Evolutionary conservation across 495 filamentous ascomycete species (phyloP), one percentile per base, ranked within the genome.

Genomic region (Echria macrotheca): DNA sequence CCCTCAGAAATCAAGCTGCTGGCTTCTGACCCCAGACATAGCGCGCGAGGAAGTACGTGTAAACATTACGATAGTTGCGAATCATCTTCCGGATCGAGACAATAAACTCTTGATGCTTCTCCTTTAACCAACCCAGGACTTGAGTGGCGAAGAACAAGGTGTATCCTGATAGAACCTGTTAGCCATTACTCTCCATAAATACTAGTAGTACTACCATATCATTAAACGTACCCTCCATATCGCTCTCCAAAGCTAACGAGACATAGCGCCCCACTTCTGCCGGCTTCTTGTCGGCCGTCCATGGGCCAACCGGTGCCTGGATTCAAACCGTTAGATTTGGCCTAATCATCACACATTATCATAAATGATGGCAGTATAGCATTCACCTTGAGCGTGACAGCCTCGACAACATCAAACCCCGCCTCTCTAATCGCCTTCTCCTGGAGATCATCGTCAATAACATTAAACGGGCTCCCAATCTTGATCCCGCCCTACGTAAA

Each of bases 401-500:
- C 48, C 6, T 51, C 50, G 9, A 61, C 47, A 36, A 58, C 40
- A 3, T 52, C 48, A 18, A 65, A 63, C 15, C 61, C 61, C 10
- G 59, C 61, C 4, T 52, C 59, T 28, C 47, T 35, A 14, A 65
- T 53, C 1, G 49, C 52, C 7, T 53, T 55, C 17, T 39, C 41
- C 46, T 56, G 47, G 3, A 44, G 25, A 11, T 59, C 50, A 3
- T 58, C 54, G 5, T 44, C 22, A 18, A 56, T 5, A 0, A 60
- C 11, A 2, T 47, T 58, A 28, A 65, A 60, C 5, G 52, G 19
- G 3, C 43, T 50, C 9, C 57, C 57, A 4, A 63, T 47, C 29
- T 45, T 55, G 28, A 48, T 58, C 3, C 61, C 59, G 5, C 54
- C 59, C 23, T 60, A 43, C 5, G 18, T 39, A 37, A 60, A 63